Evolutionary conservation across 1,139 yeast species (phyloP), one percentile per base, ranked within the genome.

Genomic region (Taiozyma sp.): DNA sequence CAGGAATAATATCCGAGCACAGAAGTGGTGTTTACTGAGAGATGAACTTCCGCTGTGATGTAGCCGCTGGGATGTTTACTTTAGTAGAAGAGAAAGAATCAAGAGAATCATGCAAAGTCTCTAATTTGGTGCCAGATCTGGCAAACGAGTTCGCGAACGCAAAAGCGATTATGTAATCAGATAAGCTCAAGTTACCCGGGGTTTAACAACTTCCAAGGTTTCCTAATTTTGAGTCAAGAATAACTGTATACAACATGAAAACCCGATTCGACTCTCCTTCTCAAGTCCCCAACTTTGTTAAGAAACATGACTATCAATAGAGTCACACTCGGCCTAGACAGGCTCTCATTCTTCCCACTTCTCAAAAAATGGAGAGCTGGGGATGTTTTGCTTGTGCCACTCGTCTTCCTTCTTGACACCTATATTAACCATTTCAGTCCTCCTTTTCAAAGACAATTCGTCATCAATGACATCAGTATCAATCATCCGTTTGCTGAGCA

Each of bases 361-460:
- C 48, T 79, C 7, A 67, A 74, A 36, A 75, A 74, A 57, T 86
- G 90, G 91, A 74, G 87, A 57, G 55, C 77, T n/a, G 71, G 83
- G 2, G 95, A 87, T 63, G 63, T 78, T 12, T 46, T 79, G 0
- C 69, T 79, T 9, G 60, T 81, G 8, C 70, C 71, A 1, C 50
- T 76, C 0, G 68, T 84, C 14, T 64, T 73, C 47, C 57, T 76
- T 1, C 50, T 76, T 6, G 83, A 78, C 61, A 65, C 71, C 47
- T 61, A 80, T 14, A 71, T 78, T 16, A 75, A 74, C 55, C 59
- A 66, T 51, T 70, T 81, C 43, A 69, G 74, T 50, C 47, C 56
- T 2, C 95, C 93, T 4, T 87, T 84, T 63, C 80, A 86, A 65
- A 73, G 93, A 62, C 92, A 86, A 60, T 88, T 88, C 62, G 76